Percentiles rank a stretch among this genome's conserved stretches.
These are phyloP conservation scores for Vaccinium corymbosum DNA, from an alignment of 148 eudicot genomes.

Conservation along the genomic window DNA sequence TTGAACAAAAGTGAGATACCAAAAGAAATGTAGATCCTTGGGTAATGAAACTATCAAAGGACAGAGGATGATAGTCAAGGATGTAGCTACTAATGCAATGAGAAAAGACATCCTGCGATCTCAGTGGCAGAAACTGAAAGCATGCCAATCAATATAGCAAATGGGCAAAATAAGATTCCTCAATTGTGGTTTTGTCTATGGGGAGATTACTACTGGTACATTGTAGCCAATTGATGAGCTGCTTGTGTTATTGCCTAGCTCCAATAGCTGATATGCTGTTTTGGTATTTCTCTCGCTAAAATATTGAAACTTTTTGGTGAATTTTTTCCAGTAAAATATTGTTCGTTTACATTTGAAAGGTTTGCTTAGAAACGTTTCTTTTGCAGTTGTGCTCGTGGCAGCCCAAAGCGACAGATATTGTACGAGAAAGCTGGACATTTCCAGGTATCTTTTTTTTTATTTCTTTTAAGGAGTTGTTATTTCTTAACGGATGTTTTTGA, in stretches of 20 bases:
- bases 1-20: background rate
- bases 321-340: background rate
- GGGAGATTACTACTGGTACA: background rate
- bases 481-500: background rate
- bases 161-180: background rate
- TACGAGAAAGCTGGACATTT: constrained; percentile 76
- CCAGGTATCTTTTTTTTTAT: constrained; percentile 44
- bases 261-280: background rate
- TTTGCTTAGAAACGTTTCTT: constrained; percentile 12
- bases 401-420: constrained; percentile 81
- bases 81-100: background rate
- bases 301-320: background rate
- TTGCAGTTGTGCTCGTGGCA: constrained; percentile 95
- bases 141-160: background rate
- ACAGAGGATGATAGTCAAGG: background rate
- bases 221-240: background rate
- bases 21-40: background rate
- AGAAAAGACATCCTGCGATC: background rate
- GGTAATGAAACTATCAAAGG: background rate
- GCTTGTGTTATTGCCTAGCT: constrained; percentile 7
- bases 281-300: background rate
- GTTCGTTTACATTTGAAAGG: background rate
- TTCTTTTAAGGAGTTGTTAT: background rate
- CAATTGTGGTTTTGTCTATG: background rate
- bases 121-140: constrained; percentile 1